These are phyloP conservation scores for Penicillium desertorum DNA, from an alignment of 495 filamentous ascomycete species.

Conservation along the genomic window DNA sequence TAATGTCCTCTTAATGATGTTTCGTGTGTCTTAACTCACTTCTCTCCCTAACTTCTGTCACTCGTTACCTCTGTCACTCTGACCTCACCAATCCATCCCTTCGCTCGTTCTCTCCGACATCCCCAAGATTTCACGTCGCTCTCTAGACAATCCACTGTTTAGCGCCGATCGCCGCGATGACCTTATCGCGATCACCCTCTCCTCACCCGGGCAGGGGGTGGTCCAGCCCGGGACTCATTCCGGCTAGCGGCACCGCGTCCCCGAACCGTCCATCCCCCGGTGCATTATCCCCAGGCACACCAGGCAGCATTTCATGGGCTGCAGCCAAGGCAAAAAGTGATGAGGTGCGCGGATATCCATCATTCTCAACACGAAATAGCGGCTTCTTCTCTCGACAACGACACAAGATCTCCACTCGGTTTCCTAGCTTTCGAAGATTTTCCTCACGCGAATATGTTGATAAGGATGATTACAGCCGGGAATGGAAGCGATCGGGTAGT, in stretches of 20 bases:
- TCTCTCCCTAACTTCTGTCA: constrained; percentile 3
- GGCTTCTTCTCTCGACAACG: constrained; percentile 82
- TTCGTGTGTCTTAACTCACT: background rate
- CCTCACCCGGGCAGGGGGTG: constrained; percentile 79
- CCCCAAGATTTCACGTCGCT: background rate
- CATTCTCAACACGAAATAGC: constrained; percentile 75
- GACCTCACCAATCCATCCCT: constrained; percentile 19
- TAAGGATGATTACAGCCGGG: constrained; percentile 71
- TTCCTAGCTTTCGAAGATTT: constrained; percentile 63
- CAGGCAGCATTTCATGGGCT: constrained; percentile 69
- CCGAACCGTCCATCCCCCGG: constrained; percentile 53
- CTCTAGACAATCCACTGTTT: background rate
- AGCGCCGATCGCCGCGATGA: constrained; percentile 55
- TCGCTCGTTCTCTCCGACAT: background rate
- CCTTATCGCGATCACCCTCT: constrained; percentile 80
- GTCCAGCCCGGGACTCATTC: constrained; percentile 78
- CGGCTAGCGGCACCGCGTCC: constrained; percentile 66
- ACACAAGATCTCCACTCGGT: constrained; percentile 66
- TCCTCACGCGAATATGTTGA: constrained; percentile 57
- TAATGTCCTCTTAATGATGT: background rate
- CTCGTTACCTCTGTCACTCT: constrained; percentile 15
- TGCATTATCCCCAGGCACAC: constrained; percentile 38
- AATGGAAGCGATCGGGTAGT: constrained; percentile 26
- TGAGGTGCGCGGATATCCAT: constrained; percentile 71
- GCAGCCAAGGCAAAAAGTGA: constrained; percentile 74